Evolutionary conservation across 2,329 filamentous ascomycete genomes (phyloP), one percentile per base, ranked within the genome.

Genomic region (Curvularia lunata): DNA sequence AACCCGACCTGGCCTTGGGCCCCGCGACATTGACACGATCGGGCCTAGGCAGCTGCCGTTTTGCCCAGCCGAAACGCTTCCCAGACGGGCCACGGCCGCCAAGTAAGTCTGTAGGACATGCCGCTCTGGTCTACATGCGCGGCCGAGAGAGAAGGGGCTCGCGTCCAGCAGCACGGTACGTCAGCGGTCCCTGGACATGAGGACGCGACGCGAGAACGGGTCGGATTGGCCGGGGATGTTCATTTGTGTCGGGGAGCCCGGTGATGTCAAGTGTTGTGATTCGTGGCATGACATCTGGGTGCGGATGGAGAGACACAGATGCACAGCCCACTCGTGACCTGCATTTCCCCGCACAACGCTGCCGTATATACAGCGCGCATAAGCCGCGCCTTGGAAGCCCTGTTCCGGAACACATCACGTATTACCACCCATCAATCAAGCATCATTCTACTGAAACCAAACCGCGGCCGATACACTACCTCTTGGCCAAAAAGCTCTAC

Each of bases 271-370:
- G 58, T 69, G 61, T 53, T 67, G 62, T 74, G 69, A 73, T 75
- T 71, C 66, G 71, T 74, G 68, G 72, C 59, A 54, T 70, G 70
- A 74, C 56, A 47, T 62, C 60, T 59, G 64, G 58, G 51, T 47
- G 48, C 58, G 51, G 57, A 69, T 72, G 67, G 68, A 56, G 69
- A 67, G 70, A 70, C 43, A 55, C 63, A 50, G 48, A 23, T 45
- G 65, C 63, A 66, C 63, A 69, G 66, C 64, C 63, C 57, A 63
- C 69, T 66, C 63, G 66, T 70, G 69, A 69, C 61, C 60, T 66
- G 43, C 52, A 28, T 52, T 64, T 68, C 65, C 64, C 65, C 67
- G 67, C 66, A 70, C 58, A 28, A 55, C 56, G 54, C 56, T 55
- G 52, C 51, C 47, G 61, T 69, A 64, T 71, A 71, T 69, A 65